phyloP scores from a whole-genome alignment of 805 yeast genomes.

The Cyberlindnera misumaiensis region DNA sequence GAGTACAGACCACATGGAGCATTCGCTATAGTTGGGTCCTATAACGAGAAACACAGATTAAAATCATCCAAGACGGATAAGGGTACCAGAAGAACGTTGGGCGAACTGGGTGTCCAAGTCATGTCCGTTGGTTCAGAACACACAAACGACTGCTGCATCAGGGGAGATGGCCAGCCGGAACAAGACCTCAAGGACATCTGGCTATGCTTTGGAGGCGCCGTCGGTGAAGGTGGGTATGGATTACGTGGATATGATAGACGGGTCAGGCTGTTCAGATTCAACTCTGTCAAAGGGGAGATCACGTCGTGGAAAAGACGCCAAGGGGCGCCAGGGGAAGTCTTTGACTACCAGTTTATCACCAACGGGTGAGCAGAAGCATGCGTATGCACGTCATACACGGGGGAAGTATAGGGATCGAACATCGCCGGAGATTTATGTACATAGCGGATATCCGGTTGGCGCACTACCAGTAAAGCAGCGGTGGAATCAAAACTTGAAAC shows the following conservation, averaged over 20 bases:
- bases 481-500: no score
- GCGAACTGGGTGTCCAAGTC: slow-evolving; percentile 41
- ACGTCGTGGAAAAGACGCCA: slow-evolving; percentile 54
- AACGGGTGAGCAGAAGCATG: neutral
- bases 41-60: slow-evolving; percentile 31
- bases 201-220: slow-evolving; percentile 64
- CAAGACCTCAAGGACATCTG: slow-evolving; percentile 30
- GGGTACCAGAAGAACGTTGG: slow-evolving; percentile 37
- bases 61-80: slow-evolving; percentile 26
- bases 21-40: slow-evolving; percentile 34
- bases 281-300: slow-evolving; percentile 35
- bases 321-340: slow-evolving; percentile 32
- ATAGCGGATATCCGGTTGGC: no score
- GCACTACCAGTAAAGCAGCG: no score
- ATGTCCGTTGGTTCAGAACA: slow-evolving; percentile 66
- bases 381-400: neutral
- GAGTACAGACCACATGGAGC: slow-evolving; percentile 40
- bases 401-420: no score
- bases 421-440: no score
- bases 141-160: slow-evolving; percentile 58
- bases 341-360: slow-evolving; percentile 38
- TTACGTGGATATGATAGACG: slow-evolving; percentile 43
- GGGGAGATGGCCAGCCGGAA: slow-evolving; percentile 11
- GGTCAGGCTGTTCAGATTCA: slow-evolving; percentile 46
- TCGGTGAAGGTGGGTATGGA: slow-evolving; percentile 61